A percentile compares a stretch with the other conserved stretches of the same genome.
phyloP scores from a whole-genome alignment of 73 alveolate genomes.

The Effrenium voratum region DNA sequence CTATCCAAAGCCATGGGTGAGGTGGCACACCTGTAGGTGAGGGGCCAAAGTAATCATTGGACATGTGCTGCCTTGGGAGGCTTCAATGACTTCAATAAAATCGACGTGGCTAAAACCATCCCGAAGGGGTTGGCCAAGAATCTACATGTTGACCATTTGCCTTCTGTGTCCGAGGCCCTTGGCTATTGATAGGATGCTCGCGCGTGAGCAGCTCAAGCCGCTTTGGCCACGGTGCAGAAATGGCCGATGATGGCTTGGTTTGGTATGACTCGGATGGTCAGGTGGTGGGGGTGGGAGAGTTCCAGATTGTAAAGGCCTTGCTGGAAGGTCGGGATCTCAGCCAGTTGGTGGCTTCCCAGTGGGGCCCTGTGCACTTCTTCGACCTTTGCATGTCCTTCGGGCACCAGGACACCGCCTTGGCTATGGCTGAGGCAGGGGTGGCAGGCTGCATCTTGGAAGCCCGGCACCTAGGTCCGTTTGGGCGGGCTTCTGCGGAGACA shows the following conservation, averaged over 20 bases:
- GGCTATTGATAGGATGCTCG: too few species aligned
- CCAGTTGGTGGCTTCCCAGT: neutral
- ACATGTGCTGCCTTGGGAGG: too few species aligned
- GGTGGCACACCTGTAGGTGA: too few species aligned
- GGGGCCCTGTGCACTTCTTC: constrained; percentile 10
- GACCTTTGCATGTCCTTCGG: constrained; percentile 15
- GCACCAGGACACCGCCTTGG: constrained; percentile 16
- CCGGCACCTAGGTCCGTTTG: neutral
- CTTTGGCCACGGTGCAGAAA: neutral
- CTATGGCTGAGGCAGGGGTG: neutral
- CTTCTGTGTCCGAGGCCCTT: too few species aligned
- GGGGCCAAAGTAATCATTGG: too few species aligned
- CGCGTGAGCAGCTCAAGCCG: too few species aligned
- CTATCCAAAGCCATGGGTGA: too few species aligned
- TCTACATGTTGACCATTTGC: too few species aligned
- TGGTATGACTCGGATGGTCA: neutral
- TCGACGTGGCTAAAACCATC: too few species aligned
- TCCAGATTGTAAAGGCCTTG: neutral
- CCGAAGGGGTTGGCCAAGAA: too few species aligned
- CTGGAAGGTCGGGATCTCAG: neutral
- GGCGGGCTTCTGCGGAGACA: too few species aligned
- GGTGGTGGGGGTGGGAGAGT: neutral
- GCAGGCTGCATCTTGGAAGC: constrained; percentile 18
- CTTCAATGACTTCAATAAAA: too few species aligned
- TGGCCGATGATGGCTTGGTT: neutral